Conservation (phyloP, 164 flowering plant species). For the Brasenia schreberi region DNA sequence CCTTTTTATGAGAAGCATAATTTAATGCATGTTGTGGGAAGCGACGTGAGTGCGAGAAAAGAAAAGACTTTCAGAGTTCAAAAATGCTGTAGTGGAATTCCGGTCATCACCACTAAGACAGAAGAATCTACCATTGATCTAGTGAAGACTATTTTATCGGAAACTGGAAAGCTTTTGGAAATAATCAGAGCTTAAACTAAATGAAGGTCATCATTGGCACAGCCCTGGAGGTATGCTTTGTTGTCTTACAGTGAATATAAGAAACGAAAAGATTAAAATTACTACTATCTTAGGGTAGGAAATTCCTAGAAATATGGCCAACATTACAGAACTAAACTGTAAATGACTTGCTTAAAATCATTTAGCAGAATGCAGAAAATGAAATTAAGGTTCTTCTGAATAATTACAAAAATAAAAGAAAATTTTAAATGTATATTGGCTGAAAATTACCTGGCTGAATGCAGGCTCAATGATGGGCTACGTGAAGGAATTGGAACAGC, state of each 20-base stretch:
- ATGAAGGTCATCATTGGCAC: neutral
- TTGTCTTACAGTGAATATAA: too few species aligned
- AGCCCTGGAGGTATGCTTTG: too few species aligned
- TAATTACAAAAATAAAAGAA: too few species aligned
- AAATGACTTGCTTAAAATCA: too few species aligned
- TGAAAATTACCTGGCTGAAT: constrained; percentile 44
- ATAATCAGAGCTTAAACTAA: neutral
- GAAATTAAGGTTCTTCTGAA: too few species aligned
- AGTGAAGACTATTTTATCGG: neutral
- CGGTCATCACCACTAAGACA: neutral
- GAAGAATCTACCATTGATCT: constrained; percentile 1
- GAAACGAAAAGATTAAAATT: too few species aligned
- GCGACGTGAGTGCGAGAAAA: neutral
- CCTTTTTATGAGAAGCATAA: neutral
- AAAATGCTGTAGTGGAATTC: neutral
- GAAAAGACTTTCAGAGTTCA: neutral
- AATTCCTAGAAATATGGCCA: too few species aligned
- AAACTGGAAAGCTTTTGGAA: neutral
- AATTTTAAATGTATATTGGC: too few species aligned
- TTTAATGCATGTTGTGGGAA: neutral
- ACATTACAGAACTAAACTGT: too few species aligned
- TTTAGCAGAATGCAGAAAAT: too few species aligned
- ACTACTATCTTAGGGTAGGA: too few species aligned
- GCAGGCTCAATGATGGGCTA: constrained; percentile 70
- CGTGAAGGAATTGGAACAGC: constrained; percentile 68